Evolutionary conservation across 1,284 basidiomycete genomes (phyloP).

Genomic region (Ustilago bromivora): DNA sequence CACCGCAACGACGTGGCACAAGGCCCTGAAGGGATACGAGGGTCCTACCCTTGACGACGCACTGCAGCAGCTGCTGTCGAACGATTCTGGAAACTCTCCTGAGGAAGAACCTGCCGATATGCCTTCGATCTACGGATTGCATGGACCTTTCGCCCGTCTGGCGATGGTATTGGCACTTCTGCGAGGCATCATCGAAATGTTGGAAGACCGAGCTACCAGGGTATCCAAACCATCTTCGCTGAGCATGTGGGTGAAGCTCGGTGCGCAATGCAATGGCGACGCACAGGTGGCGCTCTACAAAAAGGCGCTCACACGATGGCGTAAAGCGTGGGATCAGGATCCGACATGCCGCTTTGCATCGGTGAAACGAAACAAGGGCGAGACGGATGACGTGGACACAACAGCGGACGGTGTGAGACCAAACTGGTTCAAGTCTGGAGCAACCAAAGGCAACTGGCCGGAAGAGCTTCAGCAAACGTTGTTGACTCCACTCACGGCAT

Average conservation of each 20-base stretch:
- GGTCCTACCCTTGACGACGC: conserved; percentile 56
- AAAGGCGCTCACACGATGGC: conserved; percentile 56
- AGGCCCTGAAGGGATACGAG: conserved; percentile 34
- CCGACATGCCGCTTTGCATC: conserved; percentile 53
- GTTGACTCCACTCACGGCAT: conserved; percentile 59
- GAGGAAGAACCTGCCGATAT: conserved; percentile 1
- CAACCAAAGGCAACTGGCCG: conserved; percentile 26
- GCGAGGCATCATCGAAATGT: conserved; percentile 60
- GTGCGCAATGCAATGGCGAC: conserved; percentile 20
- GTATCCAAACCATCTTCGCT: conserved; percentile 51
- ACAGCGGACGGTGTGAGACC: conserved; percentile 5
- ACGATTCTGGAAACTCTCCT: conserved; percentile 23
- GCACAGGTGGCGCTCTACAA: conserved; percentile 47
- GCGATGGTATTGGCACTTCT: conserved; percentile 59
- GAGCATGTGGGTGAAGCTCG: conserved; percentile 37
- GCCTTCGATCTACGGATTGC: conserved; percentile 48
- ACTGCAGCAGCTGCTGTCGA: conserved; percentile 43
- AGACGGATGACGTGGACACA: conserved; percentile 11
- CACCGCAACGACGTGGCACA: conserved; percentile 42
- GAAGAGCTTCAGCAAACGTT: conserved; percentile 32
- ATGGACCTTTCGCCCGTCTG: conserved; percentile 61
- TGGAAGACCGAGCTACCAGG: conserved; percentile 48
- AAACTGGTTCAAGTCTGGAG: conserved; percentile 10
- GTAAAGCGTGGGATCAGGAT: conserved; percentile 60
- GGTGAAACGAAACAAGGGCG: conserved; percentile 18